Conservation (phyloP, 2,329 filamentous ascomycete species). For the Botryotinia globosa region DNA sequence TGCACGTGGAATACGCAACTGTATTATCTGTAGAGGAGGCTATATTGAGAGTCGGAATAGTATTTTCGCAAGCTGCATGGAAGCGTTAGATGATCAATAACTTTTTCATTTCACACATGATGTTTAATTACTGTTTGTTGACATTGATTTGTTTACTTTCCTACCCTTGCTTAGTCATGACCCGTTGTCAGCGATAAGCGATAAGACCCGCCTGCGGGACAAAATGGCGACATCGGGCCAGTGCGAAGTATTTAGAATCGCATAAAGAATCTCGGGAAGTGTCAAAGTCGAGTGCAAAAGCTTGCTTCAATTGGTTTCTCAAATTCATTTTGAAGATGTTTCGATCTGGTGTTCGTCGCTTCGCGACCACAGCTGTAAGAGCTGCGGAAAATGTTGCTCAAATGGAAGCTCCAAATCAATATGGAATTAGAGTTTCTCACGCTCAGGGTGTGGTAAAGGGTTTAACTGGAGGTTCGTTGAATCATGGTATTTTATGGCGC, state of each 20-base stretch:
- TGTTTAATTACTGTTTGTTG: slow-evolving; percentile 16
- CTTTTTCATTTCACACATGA: slow-evolving; percentile 11
- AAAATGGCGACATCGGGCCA: slow-evolving; percentile 8
- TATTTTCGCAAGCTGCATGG: neutral
- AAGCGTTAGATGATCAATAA: neutral
- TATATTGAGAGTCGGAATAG: neutral
- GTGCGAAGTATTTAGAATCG: neutral
- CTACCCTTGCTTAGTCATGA: slow-evolving; percentile 20
- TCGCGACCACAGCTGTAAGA: slow-evolving; percentile 53
- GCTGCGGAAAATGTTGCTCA: slow-evolving; percentile 46
- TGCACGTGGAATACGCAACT: neutral
- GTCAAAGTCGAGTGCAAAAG: neutral
- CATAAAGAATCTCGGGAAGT: slow-evolving; percentile 11
- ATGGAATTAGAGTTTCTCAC: slow-evolving; percentile 61
- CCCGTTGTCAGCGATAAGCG: slow-evolving; percentile 7
- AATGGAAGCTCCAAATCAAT: slow-evolving; percentile 50
- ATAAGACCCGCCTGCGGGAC: slow-evolving; percentile 15
- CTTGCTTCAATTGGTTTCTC: neutral
- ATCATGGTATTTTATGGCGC: neutral
- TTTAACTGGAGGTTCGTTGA: slow-evolving; percentile 60
- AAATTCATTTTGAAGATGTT: slow-evolving; percentile 48
- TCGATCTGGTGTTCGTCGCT: slow-evolving; percentile 52
- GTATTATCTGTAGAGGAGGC: neutral
- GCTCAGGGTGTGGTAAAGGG: slow-evolving; percentile 65
- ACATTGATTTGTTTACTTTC: slow-evolving; percentile 21